These are phyloP conservation scores for Pythium chondricola DNA, from an alignment of 352 stramenopile genomes.

Conservation along the genomic window DNA sequence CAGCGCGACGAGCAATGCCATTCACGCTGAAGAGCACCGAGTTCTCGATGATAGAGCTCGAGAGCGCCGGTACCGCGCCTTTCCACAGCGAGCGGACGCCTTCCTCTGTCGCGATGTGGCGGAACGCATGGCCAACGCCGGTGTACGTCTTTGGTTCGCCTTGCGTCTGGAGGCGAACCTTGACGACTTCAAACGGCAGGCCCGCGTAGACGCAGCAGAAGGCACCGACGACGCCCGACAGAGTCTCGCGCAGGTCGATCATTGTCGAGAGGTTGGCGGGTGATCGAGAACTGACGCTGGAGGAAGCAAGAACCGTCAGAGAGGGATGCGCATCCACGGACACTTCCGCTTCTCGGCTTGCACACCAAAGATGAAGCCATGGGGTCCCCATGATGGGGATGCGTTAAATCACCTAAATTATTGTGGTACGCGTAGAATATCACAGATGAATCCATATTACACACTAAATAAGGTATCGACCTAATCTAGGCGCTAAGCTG, in stretches of 20 bases:
- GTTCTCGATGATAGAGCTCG: slow-evolving; percentile 87
- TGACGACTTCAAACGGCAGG: slow-evolving; percentile 86
- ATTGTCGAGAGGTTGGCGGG: too few relatives aligned
- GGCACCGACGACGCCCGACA: slow-evolving; percentile 64
- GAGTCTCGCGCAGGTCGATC: slow-evolving; percentile 72
- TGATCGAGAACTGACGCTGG: too few relatives aligned
- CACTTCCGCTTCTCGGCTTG: too few relatives aligned
- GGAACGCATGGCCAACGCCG: slow-evolving; percentile 59
- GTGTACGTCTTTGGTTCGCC: slow-evolving; percentile 47
- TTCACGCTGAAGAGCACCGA: slow-evolving; percentile 87
- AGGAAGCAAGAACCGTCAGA: too few relatives aligned
- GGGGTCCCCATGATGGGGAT: too few relatives aligned
- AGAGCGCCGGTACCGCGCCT: slow-evolving; percentile 80
- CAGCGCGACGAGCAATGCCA: slow-evolving; percentile 61
- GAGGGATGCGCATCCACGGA: too few relatives aligned
- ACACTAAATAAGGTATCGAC: too few relatives aligned
- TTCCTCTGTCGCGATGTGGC: slow-evolving; percentile 67
- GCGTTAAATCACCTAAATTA: too few relatives aligned
- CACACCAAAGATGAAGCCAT: too few relatives aligned
- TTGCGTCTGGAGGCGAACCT: slow-evolving; percentile 83
- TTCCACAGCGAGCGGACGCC: slow-evolving; percentile 78
- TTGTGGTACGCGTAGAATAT: too few relatives aligned
- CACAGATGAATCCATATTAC: too few relatives aligned
- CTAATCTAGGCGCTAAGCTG: slow-evolving; percentile 10
- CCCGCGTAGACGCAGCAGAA: slow-evolving; percentile 82